Base-by-base conservation (phyloP, 2,329 filamentous ascomycete genomes). In the Rhexocercosporidium sp. region DNA sequence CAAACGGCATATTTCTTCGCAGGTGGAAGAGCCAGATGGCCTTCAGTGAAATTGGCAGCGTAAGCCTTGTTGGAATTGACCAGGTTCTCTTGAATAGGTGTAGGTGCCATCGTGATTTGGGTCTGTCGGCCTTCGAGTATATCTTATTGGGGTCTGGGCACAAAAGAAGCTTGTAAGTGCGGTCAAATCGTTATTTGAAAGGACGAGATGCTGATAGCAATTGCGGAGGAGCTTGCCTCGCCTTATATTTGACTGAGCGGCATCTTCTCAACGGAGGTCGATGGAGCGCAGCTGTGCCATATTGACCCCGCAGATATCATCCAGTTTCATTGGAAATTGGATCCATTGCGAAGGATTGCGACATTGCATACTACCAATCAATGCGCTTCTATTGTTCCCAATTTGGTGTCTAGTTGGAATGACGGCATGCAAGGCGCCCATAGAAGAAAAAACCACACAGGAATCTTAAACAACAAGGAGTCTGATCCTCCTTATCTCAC, bases 1-100 rank as follows among this genome's bases (percentile, higher is more conserved):
- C 88, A 78, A 70, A 91, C 81, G 8, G 88, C 81, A 74, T 92
- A 92, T 73, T 90, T 86, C 79, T 90, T 91, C 11, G 86, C 86
- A 0, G 92, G 92, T 0, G 91, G 90, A 1, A 93, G 83, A 0
- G 86, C 83, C 4, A 94, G 83, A 69, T 88, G 71, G 18, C 89
- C 90, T 69, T 92, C 82, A n/a, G 82, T 86, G 78, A 94, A 94
- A 2, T 77, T 79, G 2, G 82, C 78, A 4, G 82, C 84, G 74
- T 90, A 89, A 37, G 82, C 78, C 37, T 81, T 82, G 76, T 92
- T 92, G 57, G 84, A 84, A 56, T 82, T 77, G 63, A 85, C 80
- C 25, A 90, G 77, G 66, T 88, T 86, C 69, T 85, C 77, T 72
- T 87, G 85, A 64, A 83, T 82, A 16, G 80, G 75, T 54, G 83